Conservation (phyloP, 306 rosid genomes). For the Fragaria iinumae region DNA sequence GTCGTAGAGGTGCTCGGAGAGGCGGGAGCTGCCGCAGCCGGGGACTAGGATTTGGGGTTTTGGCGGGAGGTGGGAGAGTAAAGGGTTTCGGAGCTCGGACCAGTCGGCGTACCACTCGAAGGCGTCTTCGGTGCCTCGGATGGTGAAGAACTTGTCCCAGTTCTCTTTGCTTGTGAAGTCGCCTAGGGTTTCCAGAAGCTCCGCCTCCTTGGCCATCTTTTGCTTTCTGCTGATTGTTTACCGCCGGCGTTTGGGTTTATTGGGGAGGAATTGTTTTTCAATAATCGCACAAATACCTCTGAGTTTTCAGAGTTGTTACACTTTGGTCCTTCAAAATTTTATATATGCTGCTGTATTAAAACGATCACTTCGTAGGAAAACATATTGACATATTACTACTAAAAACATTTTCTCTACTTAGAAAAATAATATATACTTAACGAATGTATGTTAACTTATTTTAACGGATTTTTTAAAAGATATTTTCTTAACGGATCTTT, state of each 20-base stretch:
- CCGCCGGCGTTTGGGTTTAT: neutral
- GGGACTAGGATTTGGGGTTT: slow-evolving; percentile 61
- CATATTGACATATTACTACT: no score
- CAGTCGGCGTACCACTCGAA: slow-evolving; percentile 98
- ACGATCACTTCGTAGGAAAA: no score
- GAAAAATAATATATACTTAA: no score
- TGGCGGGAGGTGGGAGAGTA: slow-evolving; percentile 51
- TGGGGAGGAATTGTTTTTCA: neutral
- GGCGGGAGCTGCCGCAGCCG: slow-evolving; percentile 87
- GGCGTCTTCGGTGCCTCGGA: slow-evolving; percentile 57
- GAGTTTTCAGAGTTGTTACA: neutral
- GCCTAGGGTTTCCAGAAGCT: slow-evolving; percentile 63
- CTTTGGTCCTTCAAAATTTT: neutral
- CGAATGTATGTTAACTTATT: no score
- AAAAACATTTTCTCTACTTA: no score
- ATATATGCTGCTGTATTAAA: no score
- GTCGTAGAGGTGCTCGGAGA: slow-evolving; percentile 85
- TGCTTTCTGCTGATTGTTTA: neutral
- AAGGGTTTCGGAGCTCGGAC: slow-evolving; percentile 54
- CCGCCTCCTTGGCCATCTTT: slow-evolving; percentile 43
- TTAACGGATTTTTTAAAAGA: no score
- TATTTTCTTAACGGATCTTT: no score
- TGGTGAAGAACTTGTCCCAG: slow-evolving; percentile 94
- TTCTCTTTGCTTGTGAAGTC: slow-evolving; percentile 93
- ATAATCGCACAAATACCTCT: neutral